Evolutionary conservation across 352 stramenopile genomes (phyloP), one percentile per base, ranked within the genome.

Genomic region (Phytophthora sp.): DNA sequence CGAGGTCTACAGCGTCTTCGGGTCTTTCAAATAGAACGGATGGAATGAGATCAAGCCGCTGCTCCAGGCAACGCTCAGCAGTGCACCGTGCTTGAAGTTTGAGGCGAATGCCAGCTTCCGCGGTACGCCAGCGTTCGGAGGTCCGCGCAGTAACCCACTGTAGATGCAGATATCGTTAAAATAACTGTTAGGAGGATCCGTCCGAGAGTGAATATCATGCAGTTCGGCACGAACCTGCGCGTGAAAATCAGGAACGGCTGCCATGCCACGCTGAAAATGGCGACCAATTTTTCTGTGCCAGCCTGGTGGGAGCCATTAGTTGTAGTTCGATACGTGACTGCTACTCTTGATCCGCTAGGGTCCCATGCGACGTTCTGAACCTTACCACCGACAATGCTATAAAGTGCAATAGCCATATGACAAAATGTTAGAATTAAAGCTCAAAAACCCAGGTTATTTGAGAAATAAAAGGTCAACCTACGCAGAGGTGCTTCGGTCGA

Each of bases 231-330:
- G 13, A 54, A 89, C 80, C 78, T 86, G 53, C 65, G 75, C 3
- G 86, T 90, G 36, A 94, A 90, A 58, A 91, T 91, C 21, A 94
- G 68, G 62, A 89, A 92, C 7, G 86, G 86, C 47, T 80, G 64
- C 84, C 80, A 90, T 7, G 68, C 69, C 35, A 92, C 86, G 4
- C 62, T 80, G 70, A 91, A 91, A 63, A 94, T 88, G 21, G 71
- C 80, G 8, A 94, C 79, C 3, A 94, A 73, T n/a, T 77, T 55
- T 2, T 76, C 75, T 9, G 78, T 79, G 15, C 76, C 65, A 18
- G 73, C 66, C 47, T 69, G 57, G n/a, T 68, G 45, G 12, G 51
- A 55, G 35, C 41, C 59, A 38, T 24, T 69, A 9, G 42, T 50
- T 52, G 45, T 61, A 8, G 62, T 74, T 13, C 47, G 66, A 60